phyloP scores from a whole-genome alignment of 352 stramenopile genomes.

The Pythium aristosporum region DNA sequence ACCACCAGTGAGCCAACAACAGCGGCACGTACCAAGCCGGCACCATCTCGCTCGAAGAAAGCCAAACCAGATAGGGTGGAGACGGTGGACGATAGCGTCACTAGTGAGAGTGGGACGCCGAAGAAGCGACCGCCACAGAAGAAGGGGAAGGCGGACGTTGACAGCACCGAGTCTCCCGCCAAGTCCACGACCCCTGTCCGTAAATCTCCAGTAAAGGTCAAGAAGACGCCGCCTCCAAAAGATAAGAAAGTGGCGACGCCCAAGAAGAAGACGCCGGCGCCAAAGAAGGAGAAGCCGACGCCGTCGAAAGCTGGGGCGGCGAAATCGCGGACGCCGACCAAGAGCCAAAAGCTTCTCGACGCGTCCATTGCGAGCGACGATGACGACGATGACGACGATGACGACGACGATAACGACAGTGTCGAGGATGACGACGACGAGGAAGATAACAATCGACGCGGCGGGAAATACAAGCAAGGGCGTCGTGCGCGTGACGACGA shows the following conservation, averaged over 20 bases:
- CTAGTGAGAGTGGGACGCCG: neutral
- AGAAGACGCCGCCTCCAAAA: constrained; percentile 5
- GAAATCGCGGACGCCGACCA: constrained; percentile 1
- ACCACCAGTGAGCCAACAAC: constrained; percentile 1
- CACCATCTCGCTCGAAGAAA: constrained; percentile 8
- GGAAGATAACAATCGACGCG: constrained; percentile 17
- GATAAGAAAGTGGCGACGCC: constrained; percentile 11
- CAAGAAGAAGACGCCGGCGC: neutral
- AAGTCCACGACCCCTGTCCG: neutral
- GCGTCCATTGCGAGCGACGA: constrained; percentile 3
- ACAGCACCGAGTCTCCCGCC: neutral
- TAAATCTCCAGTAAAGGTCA: constrained; percentile 18
- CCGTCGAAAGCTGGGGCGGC: neutral
- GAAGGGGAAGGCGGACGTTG: neutral
- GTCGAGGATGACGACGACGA: constrained; percentile 21
- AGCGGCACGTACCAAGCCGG: neutral
- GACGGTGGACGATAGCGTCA: neutral
- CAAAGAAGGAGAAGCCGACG: constrained; percentile 3
- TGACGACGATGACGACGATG: constrained; percentile 17
- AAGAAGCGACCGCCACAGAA: constrained; percentile 17
- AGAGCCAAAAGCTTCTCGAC: constrained; percentile 16
- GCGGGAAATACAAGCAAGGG: constrained; percentile 1
- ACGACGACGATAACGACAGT: constrained; percentile 25
- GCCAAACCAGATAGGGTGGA: neutral
- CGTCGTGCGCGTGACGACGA: constrained; percentile 33